Percentiles rank a stretch among this genome's conserved stretches.
phyloP scores from a whole-genome alignment of 2,329 filamentous ascomycete genomes.

The Exserohilum rostratum region DNA sequence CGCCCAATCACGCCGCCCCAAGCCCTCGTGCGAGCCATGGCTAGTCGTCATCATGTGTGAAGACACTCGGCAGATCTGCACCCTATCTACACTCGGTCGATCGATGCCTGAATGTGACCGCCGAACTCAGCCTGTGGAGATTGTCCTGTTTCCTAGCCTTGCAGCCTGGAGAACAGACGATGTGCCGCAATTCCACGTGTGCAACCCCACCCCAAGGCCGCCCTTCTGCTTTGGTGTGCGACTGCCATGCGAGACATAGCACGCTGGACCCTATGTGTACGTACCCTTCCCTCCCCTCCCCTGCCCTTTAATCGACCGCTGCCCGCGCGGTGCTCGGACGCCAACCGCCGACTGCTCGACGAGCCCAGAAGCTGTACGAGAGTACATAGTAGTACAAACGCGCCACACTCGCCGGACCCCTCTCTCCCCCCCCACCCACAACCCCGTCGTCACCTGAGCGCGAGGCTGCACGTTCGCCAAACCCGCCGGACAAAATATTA shows the following conservation, averaged over 20 bases:
- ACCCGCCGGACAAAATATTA: not conserved
- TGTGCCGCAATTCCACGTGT: constrained; percentile 33
- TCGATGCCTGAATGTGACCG: constrained; percentile 17
- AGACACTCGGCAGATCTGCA: constrained; percentile 22
- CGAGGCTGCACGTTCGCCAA: constrained; percentile 23
- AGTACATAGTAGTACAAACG: no score
- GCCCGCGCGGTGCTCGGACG: constrained; percentile 14
- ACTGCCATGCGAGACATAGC: constrained; percentile 46
- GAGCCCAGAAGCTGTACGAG: no score
- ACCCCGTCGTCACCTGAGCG: constrained; percentile 7
- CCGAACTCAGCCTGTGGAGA: constrained; percentile 12
- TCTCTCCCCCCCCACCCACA: constrained; percentile 4
- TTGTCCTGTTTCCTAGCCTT: constrained; percentile 16
- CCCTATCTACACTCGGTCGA: constrained; percentile 18
- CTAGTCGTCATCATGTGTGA: constrained; percentile 17
- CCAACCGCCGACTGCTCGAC: constrained; percentile 10
- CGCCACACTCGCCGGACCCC: constrained; percentile 14
- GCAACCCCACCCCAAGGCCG: constrained; percentile 27
- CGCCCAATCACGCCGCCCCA: constrained; percentile 4
- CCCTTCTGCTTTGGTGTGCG: constrained; percentile 30
- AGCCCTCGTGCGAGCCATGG: constrained; percentile 4
- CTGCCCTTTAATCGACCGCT: no score
- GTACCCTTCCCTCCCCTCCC: constrained; percentile 16
- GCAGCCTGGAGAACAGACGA: constrained; percentile 16
- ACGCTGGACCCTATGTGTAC: constrained; percentile 26